Conservation (phyloP, 1,139 yeast genomes). For the Chernovozyma aurita region DNA sequence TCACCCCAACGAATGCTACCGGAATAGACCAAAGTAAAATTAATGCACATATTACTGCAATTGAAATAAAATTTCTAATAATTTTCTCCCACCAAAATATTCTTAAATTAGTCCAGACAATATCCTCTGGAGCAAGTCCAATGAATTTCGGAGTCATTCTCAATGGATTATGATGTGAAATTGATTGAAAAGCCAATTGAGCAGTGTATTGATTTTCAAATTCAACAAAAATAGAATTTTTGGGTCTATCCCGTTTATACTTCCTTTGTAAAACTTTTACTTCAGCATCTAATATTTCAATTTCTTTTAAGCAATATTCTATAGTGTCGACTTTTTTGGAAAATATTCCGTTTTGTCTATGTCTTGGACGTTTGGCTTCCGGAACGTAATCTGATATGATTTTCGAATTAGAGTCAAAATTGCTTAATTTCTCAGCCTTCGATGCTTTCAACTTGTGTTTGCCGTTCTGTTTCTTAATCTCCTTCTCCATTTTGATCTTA, state of each 20-base stretch:
- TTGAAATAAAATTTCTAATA: conserved; percentile 54
- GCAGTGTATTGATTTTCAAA: conserved; percentile 68
- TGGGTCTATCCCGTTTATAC: conserved; percentile 39
- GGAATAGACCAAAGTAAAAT: conserved; percentile 87
- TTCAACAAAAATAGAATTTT: conserved; percentile 62
- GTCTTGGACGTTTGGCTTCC: conserved; percentile 71
- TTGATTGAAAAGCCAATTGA: conserved; percentile 63
- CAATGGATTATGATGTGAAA: conserved; percentile 50
- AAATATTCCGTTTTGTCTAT: conserved; percentile 52
- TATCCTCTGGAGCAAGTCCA: conserved; percentile 59
- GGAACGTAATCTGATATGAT: conserved; percentile 48
- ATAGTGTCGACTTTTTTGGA: conserved; percentile 57
- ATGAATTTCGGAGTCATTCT: conserved; percentile 47
- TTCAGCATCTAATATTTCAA: conserved; percentile 53
- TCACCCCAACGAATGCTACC: conserved; percentile 86
- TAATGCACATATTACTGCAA: conserved; percentile 52
- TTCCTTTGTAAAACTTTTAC: conserved; percentile 48
- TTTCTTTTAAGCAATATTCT: conserved; percentile 49
- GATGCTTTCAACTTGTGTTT: conserved; percentile 35
- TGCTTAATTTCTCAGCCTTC: conserved; percentile 11
- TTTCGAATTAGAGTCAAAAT: conserved; percentile 39
- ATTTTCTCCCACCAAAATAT: conserved; percentile 82
- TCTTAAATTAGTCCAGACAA: conserved; percentile 68
- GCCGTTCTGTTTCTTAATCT: conserved; percentile 17
- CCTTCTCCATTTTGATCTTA: conserved; percentile 51